phyloP scores from a whole-genome alignment of 805 yeast genomes.

The Zygosaccharomyces bisporus region DNA sequence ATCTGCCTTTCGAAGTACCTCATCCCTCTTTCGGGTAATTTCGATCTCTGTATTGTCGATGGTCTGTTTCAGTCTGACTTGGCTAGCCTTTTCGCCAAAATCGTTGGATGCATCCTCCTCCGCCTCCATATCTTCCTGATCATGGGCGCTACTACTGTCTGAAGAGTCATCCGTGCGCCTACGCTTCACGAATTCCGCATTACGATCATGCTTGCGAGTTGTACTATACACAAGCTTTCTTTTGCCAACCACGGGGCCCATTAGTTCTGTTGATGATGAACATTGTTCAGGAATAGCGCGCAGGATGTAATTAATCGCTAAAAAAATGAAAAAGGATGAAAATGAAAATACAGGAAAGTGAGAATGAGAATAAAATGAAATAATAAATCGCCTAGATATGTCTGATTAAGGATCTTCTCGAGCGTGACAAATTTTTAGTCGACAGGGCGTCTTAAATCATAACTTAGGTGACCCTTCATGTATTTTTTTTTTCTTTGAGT shows the following conservation, averaged over 20 bases:
- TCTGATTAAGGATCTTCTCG: neutral
- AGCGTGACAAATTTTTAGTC: neutral
- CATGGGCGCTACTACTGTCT: constrained; percentile 3
- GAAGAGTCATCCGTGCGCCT: constrained; percentile 8
- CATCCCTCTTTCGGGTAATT: constrained; percentile 1
- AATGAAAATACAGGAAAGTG: neutral
- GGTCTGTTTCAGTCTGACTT: constrained; percentile 7
- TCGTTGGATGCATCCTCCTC: neutral
- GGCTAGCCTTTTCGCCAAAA: neutral
- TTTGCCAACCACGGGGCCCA: constrained; percentile 3
- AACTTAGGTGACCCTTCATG: no score
- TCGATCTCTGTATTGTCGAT: constrained; percentile 7
- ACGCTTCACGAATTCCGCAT: constrained; percentile 9
- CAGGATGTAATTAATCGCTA: neutral
- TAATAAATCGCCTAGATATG: neutral
- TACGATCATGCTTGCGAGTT: constrained; percentile 6
- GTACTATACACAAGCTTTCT: constrained; percentile 12
- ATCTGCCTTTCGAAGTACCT: neutral
- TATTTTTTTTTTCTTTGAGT: neutral
- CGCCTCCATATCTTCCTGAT: neutral
- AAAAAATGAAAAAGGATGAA: neutral
- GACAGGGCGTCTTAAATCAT: neutral
- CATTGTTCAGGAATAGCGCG: neutral
- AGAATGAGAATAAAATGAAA: no score
- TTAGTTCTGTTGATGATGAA: neutral